A percentile compares a stretch with the other conserved stretches of the same genome.
Conservation (phyloP, 2,329 filamentous ascomycete species). For the Monilinia aucupariae region DNA sequence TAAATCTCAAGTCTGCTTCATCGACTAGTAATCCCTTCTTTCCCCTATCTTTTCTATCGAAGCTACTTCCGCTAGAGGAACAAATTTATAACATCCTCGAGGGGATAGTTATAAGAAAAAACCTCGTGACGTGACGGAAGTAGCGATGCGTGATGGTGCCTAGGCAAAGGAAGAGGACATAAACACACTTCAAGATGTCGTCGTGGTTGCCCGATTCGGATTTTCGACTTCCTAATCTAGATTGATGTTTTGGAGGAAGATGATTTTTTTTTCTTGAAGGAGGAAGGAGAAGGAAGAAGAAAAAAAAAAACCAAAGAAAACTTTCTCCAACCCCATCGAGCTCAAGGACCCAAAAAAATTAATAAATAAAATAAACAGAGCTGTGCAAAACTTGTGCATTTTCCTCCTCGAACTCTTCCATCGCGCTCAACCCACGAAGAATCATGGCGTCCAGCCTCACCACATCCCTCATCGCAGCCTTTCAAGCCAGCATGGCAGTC, state of each 20-base stretch:
- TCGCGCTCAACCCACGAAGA: background rate
- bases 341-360: background rate
- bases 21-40: background rate
- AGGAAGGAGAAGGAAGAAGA: no score
- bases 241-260: background rate
- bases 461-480: slow-evolving; percentile 41
- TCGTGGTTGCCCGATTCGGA: background rate
- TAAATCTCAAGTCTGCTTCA: background rate
- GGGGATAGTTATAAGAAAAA: no score
- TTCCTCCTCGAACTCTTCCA: background rate
- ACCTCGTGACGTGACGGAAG: background rate
- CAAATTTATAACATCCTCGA: background rate
- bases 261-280: no score
- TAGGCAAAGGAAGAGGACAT: no score
- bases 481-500: slow-evolving; percentile 45
- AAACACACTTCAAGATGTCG: background rate
- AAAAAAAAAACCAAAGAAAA: no score
- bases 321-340: background rate
- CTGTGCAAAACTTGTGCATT: background rate
- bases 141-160: background rate
- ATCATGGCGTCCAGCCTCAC: slow-evolving; percentile 29
- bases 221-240: background rate
- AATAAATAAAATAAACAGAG: no score
- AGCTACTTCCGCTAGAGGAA: background rate
- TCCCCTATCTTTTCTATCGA: background rate